phyloP scores from a whole-genome alignment of 2,329 filamentous ascomycete species.

The Apiospora kogelbergensis region DNA sequence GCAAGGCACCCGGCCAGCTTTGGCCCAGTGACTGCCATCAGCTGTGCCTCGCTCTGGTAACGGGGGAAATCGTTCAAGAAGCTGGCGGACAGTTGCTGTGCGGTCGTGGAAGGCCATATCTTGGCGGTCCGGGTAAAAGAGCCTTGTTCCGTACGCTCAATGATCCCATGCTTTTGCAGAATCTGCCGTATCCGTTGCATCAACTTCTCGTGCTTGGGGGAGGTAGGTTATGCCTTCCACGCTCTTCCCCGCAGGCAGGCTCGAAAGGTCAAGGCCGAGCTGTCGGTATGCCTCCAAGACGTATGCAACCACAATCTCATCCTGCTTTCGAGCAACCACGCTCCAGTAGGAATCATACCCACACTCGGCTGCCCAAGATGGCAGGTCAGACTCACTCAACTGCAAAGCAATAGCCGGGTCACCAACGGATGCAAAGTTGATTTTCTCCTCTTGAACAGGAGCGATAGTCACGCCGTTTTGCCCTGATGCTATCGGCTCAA shows the following conservation, averaged over 20 bases:
- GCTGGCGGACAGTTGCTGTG: no score
- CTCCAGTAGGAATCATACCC: background rate
- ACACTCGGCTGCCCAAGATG: no score
- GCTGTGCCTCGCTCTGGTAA: conserved; percentile 23
- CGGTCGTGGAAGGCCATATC: no score
- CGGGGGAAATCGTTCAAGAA: background rate
- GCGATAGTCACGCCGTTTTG: no score
- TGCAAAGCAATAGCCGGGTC: no score
- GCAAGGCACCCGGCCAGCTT: conserved; percentile 38
- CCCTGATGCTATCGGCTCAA: no score
- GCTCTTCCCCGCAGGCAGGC: background rate
- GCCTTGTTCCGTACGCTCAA: background rate
- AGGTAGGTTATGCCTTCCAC: background rate
- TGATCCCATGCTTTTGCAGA: conserved; percentile 23
- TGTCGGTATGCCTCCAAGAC: background rate
- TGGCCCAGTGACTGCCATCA: conserved; percentile 33
- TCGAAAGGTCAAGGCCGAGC: background rate
- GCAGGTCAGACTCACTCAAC: no score
- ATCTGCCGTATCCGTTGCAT: background rate
- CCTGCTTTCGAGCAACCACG: background rate
- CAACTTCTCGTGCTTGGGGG: background rate
- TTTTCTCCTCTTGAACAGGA: no score
- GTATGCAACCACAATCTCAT: background rate
- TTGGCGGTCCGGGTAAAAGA: background rate
- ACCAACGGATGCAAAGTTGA: no score